Evolutionary conservation across 2,329 filamentous ascomycete genomes (phyloP).

Genomic region (Cercospora sp.): DNA sequence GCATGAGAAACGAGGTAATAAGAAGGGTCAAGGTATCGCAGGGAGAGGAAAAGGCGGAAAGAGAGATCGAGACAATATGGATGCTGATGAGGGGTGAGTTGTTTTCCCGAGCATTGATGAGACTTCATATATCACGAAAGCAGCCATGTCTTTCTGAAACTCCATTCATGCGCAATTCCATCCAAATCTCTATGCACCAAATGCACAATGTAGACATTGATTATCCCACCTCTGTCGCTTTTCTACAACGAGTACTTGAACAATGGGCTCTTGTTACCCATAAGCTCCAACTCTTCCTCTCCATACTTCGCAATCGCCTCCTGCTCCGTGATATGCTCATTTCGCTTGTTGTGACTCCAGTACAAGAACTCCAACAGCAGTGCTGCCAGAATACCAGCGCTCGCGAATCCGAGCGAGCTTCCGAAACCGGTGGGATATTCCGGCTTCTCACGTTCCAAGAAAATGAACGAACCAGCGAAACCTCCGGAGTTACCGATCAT

Average conservation of each 20-base stretch:
- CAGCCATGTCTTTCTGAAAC: not conserved
- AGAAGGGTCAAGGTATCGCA: conserved; percentile 52
- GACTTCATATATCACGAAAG: not conserved
- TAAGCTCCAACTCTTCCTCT: conserved; percentile 40
- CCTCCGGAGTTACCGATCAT: conserved; percentile 38
- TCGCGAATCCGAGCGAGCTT: conserved; percentile 36
- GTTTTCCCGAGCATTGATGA: not conserved
- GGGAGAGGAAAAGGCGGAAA: conserved; percentile 56
- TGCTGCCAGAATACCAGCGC: conserved; percentile 29
- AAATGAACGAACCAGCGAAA: conserved; percentile 34
- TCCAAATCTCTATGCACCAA: not conserved
- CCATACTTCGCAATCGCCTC: conserved; percentile 40
- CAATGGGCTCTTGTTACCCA: conserved; percentile 44
- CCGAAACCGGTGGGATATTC: conserved; percentile 43
- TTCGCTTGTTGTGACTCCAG: conserved; percentile 40
- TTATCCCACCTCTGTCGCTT: not conserved
- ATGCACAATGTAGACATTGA: too few relatives aligned
- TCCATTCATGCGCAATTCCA: not conserved
- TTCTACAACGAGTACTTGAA: conserved; percentile 41
- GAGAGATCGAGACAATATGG: conserved; percentile 66
- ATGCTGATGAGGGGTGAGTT: conserved; percentile 65
- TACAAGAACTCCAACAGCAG: conserved; percentile 37
- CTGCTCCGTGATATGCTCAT: conserved; percentile 40
- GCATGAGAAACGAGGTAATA: conserved; percentile 65
- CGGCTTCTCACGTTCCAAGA: conserved; percentile 40